Evolutionary conservation across 2,329 filamentous ascomycete species (phyloP).

Genomic region (Colletotrichum sojae): DNA sequence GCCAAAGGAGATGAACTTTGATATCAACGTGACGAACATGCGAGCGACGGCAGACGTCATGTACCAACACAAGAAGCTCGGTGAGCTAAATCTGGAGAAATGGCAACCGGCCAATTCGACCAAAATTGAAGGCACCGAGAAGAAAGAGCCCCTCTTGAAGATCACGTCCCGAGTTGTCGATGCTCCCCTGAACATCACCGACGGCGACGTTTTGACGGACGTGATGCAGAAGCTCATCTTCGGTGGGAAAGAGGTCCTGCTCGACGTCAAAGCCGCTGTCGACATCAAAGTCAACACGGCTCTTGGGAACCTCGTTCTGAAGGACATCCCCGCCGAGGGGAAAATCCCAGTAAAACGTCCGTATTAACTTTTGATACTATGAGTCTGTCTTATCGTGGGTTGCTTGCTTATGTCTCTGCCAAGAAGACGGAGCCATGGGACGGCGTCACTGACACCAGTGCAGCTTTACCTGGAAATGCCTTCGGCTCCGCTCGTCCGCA

Average conservation of each 20-base stretch:
- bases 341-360: slow-evolving; percentile 93
- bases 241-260: slow-evolving; percentile 75
- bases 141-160: slow-evolving; percentile 74
- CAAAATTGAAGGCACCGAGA: slow-evolving; percentile 70
- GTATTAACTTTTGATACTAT: slow-evolving; percentile 70
- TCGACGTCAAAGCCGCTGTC: slow-evolving; percentile 84
- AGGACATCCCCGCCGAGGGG: slow-evolving; percentile 88
- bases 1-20: slow-evolving; percentile 89
- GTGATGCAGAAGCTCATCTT: slow-evolving; percentile 88
- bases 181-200: slow-evolving; percentile 85
- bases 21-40: slow-evolving; percentile 82
- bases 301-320: slow-evolving; percentile 84
- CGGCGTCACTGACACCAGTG: slow-evolving; percentile 51
- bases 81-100: slow-evolving; percentile 81
- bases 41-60: slow-evolving; percentile 84
- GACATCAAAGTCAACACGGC: slow-evolving; percentile 87
- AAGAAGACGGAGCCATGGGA: slow-evolving; percentile 1
- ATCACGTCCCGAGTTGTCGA: slow-evolving; percentile 84
- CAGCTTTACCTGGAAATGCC: slow-evolving; percentile 72
- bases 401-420: slow-evolving; percentile 36
- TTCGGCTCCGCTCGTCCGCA: slow-evolving; percentile 69
- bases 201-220: slow-evolving; percentile 83
- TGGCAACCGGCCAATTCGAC: slow-evolving; percentile 91
- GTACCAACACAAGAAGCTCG: slow-evolving; percentile 84
- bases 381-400: slow-evolving; percentile 52